phyloP scores from a whole-genome alignment of 306 rosid species.

The Notholithocarpus densiflorus region DNA sequence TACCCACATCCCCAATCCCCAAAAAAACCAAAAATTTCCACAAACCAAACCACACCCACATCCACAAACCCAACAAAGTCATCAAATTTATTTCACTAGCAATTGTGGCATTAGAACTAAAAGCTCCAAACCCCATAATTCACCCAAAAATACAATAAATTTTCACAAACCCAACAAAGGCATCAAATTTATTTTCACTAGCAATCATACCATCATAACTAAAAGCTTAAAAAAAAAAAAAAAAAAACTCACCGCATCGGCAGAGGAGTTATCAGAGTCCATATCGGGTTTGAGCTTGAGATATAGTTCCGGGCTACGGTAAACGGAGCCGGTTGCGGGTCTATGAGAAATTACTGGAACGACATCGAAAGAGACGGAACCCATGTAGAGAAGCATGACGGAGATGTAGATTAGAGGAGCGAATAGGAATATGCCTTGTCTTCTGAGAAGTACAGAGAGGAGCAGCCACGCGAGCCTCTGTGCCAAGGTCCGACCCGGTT shows the following conservation, averaged over 20 bases:
- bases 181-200: neutral
- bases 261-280: constrained; percentile 69
- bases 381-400: constrained; percentile 82
- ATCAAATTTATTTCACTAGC: neutral
- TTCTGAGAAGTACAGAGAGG: constrained; percentile 79
- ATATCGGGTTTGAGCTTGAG: constrained; percentile 62
- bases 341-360: constrained; percentile 71
- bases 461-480: constrained; percentile 66
- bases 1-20: neutral
- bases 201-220: neutral
- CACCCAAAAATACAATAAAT: too few relatives aligned
- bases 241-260: constrained; percentile 65
- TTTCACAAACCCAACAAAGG: neutral
- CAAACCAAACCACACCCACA: constrained; percentile 11
- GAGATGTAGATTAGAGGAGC: constrained; percentile 97
- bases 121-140: too few relatives aligned
- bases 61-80: neutral
- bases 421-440: constrained; percentile 84
- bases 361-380: constrained; percentile 68
- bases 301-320: constrained; percentile 73
- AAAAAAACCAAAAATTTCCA: neutral
- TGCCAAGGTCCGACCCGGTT: constrained; percentile 52
- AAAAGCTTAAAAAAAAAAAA: neutral
- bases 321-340: constrained; percentile 71
- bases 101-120: neutral